phyloP scores from a whole-genome alignment of 176 grass and related monocot species.

The Areca catechu region DNA sequence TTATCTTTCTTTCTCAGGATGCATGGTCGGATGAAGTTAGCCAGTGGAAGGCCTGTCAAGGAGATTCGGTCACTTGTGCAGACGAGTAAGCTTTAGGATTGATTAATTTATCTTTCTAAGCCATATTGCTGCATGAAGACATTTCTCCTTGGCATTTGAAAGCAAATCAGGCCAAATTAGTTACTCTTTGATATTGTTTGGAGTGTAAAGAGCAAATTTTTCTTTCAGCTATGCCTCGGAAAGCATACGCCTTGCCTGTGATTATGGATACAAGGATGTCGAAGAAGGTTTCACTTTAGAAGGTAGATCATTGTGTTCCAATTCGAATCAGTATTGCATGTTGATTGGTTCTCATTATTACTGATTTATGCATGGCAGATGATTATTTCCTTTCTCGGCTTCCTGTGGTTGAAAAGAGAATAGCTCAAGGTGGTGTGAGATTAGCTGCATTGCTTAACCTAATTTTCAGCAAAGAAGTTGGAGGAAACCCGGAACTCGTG shows the following conservation, averaged over 20 bases:
- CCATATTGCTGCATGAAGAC: too few species aligned
- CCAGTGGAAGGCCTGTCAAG: conserved; percentile 42
- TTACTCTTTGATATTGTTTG: too few species aligned
- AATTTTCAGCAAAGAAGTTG: conserved; percentile 21
- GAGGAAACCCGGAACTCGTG: too few species aligned
- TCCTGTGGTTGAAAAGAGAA: conserved; percentile 42
- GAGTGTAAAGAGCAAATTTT: background rate
- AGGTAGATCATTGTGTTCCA: conserved; percentile 18
- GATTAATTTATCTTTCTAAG: too few species aligned
- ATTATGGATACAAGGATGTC: conserved; percentile 35
- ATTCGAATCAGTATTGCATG: too few species aligned
- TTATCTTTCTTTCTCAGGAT: conserved; percentile 12
- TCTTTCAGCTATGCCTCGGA: conserved; percentile 39
- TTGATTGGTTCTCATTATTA: too few species aligned
- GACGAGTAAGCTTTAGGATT: conserved; percentile 20
- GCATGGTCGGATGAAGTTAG: conserved; percentile 38
- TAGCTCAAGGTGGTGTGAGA: conserved; percentile 42
- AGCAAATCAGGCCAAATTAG: too few species aligned
- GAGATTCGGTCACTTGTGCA: conserved; percentile 28
- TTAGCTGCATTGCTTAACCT: conserved; percentile 41
- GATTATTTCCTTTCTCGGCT: conserved; percentile 42
- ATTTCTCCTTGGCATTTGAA: too few species aligned
- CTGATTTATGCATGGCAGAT: conserved; percentile 18
- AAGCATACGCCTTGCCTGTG: conserved; percentile 33
- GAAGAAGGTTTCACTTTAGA: conserved; percentile 32